These are phyloP conservation scores for Orbilia ellipsospora DNA, from an alignment of 2,329 filamentous ascomycete species.

Conservation along the genomic window DNA sequence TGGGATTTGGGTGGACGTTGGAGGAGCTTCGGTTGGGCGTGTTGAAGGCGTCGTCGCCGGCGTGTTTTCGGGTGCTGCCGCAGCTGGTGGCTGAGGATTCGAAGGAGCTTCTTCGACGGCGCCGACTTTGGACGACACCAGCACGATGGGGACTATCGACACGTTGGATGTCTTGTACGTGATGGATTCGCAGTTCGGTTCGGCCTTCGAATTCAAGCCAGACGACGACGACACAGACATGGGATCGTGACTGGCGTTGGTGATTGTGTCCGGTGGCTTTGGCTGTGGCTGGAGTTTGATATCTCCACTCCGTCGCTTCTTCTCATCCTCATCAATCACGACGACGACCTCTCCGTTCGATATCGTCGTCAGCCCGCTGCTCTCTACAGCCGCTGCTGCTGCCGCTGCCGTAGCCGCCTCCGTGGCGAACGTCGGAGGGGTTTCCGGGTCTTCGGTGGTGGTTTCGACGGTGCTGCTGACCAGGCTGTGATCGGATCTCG, in stretches of 20 bases:
- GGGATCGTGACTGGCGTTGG: neutral
- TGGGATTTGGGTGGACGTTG: constrained; percentile 1
- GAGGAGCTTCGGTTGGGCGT: neutral
- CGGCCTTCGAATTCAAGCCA: neutral
- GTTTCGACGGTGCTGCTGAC: constrained; percentile 44
- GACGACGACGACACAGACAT: neutral
- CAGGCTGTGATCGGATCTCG: constrained; percentile 51
- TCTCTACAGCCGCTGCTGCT: neutral
- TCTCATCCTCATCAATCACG: constrained; percentile 44
- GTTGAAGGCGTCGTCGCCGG: neutral
- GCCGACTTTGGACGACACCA: neutral
- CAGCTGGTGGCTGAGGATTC: neutral
- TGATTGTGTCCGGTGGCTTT: constrained; percentile 15
- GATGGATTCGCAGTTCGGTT: neutral
- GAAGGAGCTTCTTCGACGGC: neutral
- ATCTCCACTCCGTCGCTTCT: constrained; percentile 37
- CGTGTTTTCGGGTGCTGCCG: neutral
- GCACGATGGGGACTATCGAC: neutral
- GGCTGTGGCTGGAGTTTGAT: constrained; percentile 33
- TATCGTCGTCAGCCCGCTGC: neutral
- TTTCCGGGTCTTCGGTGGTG: constrained; percentile 43
- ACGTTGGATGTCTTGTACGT: neutral
- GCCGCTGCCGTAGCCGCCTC: neutral
- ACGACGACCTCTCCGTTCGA: constrained; percentile 35
- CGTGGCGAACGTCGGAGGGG: constrained; percentile 19